A percentile compares a stretch with the other conserved stretches of the same genome.
These are phyloP conservation scores for Scenedesmus sp. DNA, from an alignment of 163 green algal genomes.

Conservation along the genomic window DNA sequence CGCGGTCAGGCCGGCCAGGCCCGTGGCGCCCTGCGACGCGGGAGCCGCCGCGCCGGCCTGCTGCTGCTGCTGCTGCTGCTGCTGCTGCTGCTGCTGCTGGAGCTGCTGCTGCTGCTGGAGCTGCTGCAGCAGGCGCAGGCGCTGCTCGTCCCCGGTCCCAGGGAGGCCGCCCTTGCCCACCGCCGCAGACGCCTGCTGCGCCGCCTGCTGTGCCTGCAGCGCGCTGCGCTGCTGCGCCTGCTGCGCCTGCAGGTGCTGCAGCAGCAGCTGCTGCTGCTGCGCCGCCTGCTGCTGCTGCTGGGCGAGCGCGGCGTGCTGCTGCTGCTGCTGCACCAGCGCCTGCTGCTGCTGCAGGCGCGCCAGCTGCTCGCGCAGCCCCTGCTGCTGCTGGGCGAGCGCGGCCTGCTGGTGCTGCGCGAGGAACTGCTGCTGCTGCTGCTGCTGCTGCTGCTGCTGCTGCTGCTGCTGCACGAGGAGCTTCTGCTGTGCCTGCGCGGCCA, in stretches of 20 bases:
- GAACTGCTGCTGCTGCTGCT: background rate
- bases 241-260: conserved; percentile 1
- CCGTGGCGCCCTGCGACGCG: too few relatives aligned
- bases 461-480: conserved; percentile 1
- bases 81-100: background rate
- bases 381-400: background rate
- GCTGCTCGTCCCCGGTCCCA: too few relatives aligned
- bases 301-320: background rate
- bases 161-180: too few relatives aligned
- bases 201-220: background rate
- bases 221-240: conserved; percentile 4
- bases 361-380: background rate
- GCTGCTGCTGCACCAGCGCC: conserved; percentile 10
- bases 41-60: too few relatives aligned
- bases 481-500: background rate
- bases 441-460: conserved; percentile 5
- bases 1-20: too few relatives aligned
- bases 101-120: conserved; percentile 1
- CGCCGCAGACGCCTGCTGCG: background rate
- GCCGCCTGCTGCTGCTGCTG: background rate
- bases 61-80: conserved; percentile 8
- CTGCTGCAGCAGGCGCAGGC: too few relatives aligned
- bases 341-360: conserved; percentile 26
- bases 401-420: conserved; percentile 4
- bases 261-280: background rate